phyloP scores from a whole-genome alignment of 2,329 filamentous ascomycete species.

The Alternaria triticina region DNA sequence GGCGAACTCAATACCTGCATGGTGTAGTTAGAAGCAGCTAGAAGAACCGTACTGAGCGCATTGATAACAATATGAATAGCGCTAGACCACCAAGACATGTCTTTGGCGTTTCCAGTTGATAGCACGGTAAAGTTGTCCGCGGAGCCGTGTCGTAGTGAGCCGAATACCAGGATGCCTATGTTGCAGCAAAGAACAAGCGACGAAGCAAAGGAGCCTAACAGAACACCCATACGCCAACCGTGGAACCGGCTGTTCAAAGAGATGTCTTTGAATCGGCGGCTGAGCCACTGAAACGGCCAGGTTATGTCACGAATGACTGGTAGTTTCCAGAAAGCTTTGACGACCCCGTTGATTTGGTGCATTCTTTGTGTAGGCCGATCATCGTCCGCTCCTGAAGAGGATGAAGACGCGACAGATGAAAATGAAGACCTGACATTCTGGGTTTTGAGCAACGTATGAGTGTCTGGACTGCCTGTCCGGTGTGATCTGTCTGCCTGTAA shows the following conservation, averaged over 20 bases:
- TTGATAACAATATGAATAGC: slow-evolving; percentile 58
- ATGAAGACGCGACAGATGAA: background rate
- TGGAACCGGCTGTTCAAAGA: background rate
- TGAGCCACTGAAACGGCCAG: background rate
- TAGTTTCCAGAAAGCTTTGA: background rate
- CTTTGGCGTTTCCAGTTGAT: background rate
- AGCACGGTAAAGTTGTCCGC: background rate
- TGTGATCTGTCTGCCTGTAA: background rate
- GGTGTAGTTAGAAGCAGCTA: slow-evolving; percentile 31
- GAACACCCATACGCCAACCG: background rate
- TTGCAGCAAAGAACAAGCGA: background rate
- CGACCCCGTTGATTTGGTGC: background rate
- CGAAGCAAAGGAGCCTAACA: background rate
- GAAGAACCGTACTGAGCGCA: slow-evolving; percentile 43
- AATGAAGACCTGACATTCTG: background rate
- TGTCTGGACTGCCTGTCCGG: background rate
- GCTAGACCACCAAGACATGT: background rate
- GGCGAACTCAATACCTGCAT: slow-evolving; percentile 39
- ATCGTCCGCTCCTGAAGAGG: background rate
- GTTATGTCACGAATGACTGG: background rate
- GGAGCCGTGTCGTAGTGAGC: background rate
- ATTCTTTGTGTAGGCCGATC: background rate
- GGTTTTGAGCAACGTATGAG: background rate
- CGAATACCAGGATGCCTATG: background rate
- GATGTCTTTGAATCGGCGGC: background rate